Base-by-base conservation (phyloP, 148 eudicot genomes). In the Cornus kousa region DNA sequence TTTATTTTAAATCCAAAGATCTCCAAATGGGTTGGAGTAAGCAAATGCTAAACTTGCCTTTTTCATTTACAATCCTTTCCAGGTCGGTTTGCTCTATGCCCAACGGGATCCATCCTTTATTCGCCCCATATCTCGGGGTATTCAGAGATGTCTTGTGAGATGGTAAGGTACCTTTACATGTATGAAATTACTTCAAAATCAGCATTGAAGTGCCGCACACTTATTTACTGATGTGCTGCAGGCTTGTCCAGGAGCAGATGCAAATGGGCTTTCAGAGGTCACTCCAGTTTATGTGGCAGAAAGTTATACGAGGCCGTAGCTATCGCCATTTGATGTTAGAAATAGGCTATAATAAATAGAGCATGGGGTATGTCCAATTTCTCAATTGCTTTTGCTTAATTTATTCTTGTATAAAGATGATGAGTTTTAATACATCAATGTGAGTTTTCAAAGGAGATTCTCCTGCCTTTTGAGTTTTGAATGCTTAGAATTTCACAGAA, bases 111-210 rank as follows among this genome's bases (percentile, higher is more conserved):
- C 99, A 68, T 89, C 98, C 73, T 89, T 90, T 70, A 83, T 95
- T 80, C 99, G 99, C 57, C 99, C 99, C 9, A 72, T 87, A 69
- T 88, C 92, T 68, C 90, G 91, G 77, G 99, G 91, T 74, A 87
- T 95, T 70, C 85, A 92, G 84, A 92, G 99, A 87, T 95, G 99
- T 84, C 91, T 95, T 69, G 97, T 92, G 70, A 93, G 99, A 93
- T 95, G 99, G 99, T 95, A 80, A 83, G 86, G 82, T 73, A 67
- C 60, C 74, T 67, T 74, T 60, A 22, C 23, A 33, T 80, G 35
- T 79, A 4, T 35, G 23, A 19, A 78, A 16, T 66, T 64, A 37
- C 74, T 39, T 43, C 68, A 5, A 55, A 78, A 31, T 57, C 35
- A 74, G 16, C 17, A 78, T 12, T 67, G 48, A 74, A 31, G 32